Conservation (phyloP, 306 rosid genomes). For the Gastrolobium villosum region DNA sequence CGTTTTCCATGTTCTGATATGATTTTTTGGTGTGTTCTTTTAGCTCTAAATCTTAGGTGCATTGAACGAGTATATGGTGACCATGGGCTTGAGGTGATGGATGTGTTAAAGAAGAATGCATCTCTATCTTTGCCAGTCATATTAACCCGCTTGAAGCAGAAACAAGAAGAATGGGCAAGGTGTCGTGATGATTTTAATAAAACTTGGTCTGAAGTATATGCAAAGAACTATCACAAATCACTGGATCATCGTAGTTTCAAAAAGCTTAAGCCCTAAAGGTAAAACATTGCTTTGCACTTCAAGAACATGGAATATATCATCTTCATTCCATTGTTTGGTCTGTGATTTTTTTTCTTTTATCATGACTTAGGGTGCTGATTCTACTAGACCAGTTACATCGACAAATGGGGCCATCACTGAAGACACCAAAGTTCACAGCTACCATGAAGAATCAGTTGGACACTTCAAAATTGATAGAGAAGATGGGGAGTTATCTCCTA, state of each 20-base stretch:
- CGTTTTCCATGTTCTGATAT: slow-evolving; percentile 49
- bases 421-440: slow-evolving; percentile 63
- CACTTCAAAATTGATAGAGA: slow-evolving; percentile 87
- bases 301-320: slow-evolving; percentile 33
- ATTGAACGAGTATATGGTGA: slow-evolving; percentile 96
- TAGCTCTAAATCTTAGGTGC: slow-evolving; percentile 91
- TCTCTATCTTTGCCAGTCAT: slow-evolving; percentile 88
- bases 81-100: slow-evolving; percentile 99
- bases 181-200: slow-evolving; percentile 88
- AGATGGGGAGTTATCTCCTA: slow-evolving; percentile 98
- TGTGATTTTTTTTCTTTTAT: slow-evolving; percentile 24
- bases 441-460: slow-evolving; percentile 73
- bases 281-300: slow-evolving; percentile 34
- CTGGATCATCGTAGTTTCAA: slow-evolving; percentile 99
- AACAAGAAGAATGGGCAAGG: slow-evolving; percentile 97
- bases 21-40: slow-evolving; percentile 36
- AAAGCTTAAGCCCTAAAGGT: slow-evolving; percentile 97
- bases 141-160: slow-evolving; percentile 93
- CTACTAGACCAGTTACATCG: slow-evolving; percentile 70
- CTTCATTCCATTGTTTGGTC: slow-evolving; percentile 2
- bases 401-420: slow-evolving; percentile 64
- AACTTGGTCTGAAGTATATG: slow-evolving; percentile 95
- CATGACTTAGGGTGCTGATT: slow-evolving; percentile 72
- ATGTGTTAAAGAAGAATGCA: slow-evolving; percentile 86
- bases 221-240: slow-evolving; percentile 95